Base-by-base conservation (phyloP, 495 filamentous ascomycete genomes). In the Hypomontagnella submonticulosa region DNA sequence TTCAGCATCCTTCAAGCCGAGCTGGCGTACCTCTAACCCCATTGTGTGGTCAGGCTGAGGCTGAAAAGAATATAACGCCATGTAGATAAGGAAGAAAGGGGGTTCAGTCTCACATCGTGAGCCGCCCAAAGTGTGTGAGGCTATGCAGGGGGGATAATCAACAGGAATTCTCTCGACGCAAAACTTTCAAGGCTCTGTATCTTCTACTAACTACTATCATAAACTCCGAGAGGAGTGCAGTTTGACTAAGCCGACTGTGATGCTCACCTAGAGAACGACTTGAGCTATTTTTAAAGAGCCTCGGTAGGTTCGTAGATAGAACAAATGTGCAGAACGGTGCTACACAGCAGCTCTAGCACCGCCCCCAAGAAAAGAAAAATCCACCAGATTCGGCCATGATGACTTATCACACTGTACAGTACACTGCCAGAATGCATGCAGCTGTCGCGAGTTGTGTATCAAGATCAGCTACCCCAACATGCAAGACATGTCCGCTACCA, bases 121-220 rank as follows among this genome's bases (percentile, higher is more conserved):
- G 42, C 33, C 20, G 42, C 50, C 33, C n/a, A 27, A 42, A 13
- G n/a, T 37, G 50, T 62, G 42, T 42, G n/a, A n/a, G n/a, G n/a
- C n/a, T n/a, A n/a, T n/a, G n/a, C n/a, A n/a, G n/a, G n/a, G n/a
- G 50, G 49, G 36, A 63, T 18, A 8, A 55, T 49, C 50, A 50
- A 63, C 50, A 50, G 59, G 59, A 40, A 8, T 5, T 7, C 34
- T 16, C 57, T 32, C 12, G 13, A 34, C 15, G 30, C 1, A 50
- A 37, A 16, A 10, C 36, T 27, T 30, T 37, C 13, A 8, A 4
- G 9, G 16, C 19, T 42, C 27, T 30, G 4, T 36, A 32, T 44
- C 19, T 43, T 23, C 13, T n/a, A n/a, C n/a, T n/a, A n/a, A n/a
- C n/a, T n/a, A n/a, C n/a, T n/a, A n/a, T n/a, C n/a, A n/a, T n/a